These are phyloP conservation scores for Macrophomina phaseolina DNA, from an alignment of 2,329 filamentous ascomycete species.

Conservation along the genomic window DNA sequence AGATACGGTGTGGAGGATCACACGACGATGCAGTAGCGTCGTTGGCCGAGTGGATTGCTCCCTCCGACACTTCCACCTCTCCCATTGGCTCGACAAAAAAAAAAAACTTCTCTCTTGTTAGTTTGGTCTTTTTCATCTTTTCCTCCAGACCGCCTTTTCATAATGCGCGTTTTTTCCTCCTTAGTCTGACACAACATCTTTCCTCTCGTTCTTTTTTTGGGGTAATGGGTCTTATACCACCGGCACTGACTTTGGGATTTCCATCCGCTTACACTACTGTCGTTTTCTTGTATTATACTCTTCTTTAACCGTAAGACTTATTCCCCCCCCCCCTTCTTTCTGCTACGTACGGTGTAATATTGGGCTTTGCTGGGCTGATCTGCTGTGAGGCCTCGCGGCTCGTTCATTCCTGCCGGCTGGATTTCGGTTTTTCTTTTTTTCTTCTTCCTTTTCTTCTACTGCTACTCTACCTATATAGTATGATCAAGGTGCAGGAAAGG, in stretches of 20 bases:
- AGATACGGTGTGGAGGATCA: constrained; percentile 26
- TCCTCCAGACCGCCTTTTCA: constrained; percentile 7
- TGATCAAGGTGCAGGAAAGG: neutral
- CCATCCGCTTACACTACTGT: neutral
- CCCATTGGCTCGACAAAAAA: neutral
- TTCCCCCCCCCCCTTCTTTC: neutral
- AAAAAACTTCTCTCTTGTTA: neutral
- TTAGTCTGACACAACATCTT: neutral
- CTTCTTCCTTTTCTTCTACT: neutral
- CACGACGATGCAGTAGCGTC: constrained; percentile 23
- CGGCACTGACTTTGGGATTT: neutral
- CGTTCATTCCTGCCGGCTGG: neutral
- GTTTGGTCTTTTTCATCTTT: neutral
- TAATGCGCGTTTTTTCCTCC: neutral
- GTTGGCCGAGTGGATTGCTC: neutral
- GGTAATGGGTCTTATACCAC: neutral
- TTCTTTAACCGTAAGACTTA: neutral
- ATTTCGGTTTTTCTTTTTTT: neutral
- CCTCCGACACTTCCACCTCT: too few relatives aligned
- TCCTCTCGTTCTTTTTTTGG: neutral
- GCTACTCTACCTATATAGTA: neutral
- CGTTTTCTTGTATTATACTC: constrained; percentile 6
- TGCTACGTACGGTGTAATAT: neutral
- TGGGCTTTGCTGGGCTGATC: neutral
- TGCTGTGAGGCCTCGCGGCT: neutral